Base-by-base conservation (phyloP, 352 stramenopile genomes). In the Globisporangium polare region DNA sequence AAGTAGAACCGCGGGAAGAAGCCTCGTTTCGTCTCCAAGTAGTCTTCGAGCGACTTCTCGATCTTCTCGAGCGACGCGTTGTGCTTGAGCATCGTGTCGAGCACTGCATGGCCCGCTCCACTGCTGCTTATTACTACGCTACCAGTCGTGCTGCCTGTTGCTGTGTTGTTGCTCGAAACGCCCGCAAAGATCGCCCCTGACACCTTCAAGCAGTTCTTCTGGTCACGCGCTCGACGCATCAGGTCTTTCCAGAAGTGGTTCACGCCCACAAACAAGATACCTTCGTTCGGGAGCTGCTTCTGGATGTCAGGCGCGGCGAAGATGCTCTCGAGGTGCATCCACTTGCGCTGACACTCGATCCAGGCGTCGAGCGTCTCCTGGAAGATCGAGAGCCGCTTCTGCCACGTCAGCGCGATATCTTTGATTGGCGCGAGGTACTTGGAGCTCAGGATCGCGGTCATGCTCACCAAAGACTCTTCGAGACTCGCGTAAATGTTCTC, bases 391-490 rank as follows among this genome's bases (percentile, higher is more conserved):
- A 97, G 58, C 0, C 81, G 67, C 13, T 77, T 75, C 10, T 94
- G 82, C 83, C 85, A 94, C n/a, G 70, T 79, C 1, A 66, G 53
- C 6, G 78, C 91, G 12, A 73, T 59, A 9, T 90, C 84, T 29
- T 90, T 80, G 58, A 97, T 94, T 15, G 86, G 88, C 3, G 71
- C 65, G 17, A 97, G 71, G 57, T 94, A 97, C 53, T 94, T 90
- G 20, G 89, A 97, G 51, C 80, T 90, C n/a, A 98, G 55, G 7
- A 98, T 75, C 7, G 90, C 85, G 6, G 92, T 96, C 66, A 97
- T 88, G 15, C 71, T 96, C 7, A 98, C 85, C 12, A 97, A 75
- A 0, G 89, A 96, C 58, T 98, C 92, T 65, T 98, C 92, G 9
- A 97, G 65, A 29, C 71, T 79, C 7, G 85, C 75, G 22, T 94